Evolutionary conservation across 768 basidiomycete species (phyloP).

Genomic region (Naematelia aurantialba): DNA sequence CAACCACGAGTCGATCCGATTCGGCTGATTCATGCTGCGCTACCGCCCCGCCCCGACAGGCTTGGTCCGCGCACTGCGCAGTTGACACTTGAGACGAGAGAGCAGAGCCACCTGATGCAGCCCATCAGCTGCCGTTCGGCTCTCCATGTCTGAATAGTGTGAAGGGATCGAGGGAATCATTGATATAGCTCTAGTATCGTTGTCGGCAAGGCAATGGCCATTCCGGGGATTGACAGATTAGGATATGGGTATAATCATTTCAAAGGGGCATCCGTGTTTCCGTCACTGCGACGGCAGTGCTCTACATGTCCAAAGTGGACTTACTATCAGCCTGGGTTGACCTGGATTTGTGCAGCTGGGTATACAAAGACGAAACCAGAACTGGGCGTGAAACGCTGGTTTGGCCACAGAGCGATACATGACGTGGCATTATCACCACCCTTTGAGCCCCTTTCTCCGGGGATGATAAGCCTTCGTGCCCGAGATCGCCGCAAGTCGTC

Average conservation of each 20-base stretch:
- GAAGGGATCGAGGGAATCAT: not conserved
- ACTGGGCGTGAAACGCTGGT: not conserved
- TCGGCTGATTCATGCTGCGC: conserved; percentile 76
- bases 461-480: not conserved
- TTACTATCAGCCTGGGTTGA: too few species aligned
- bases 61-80: too few species aligned
- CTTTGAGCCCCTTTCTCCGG: not conserved
- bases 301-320: too few species aligned
- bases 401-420: not conserved
- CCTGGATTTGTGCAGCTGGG: not conserved
- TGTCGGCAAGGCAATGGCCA: conserved; percentile 23
- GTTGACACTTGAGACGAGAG: too few species aligned
- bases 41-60: not conserved
- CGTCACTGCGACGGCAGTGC: too few species aligned
- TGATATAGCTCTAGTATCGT: not conserved
- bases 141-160: not conserved
- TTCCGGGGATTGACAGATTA: conserved; percentile 63
- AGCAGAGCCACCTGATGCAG: not conserved
- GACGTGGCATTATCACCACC: not conserved
- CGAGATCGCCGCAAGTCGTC: too few species aligned
- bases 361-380: not conserved
- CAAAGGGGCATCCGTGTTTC: too few species aligned
- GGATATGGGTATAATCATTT: conserved; percentile 35
- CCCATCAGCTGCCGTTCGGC: not conserved
- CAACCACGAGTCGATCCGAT: conserved; percentile 83